Base-by-base conservation (phyloP, 2,329 filamentous ascomycete species). In the Aspergillus alliaceus region DNA sequence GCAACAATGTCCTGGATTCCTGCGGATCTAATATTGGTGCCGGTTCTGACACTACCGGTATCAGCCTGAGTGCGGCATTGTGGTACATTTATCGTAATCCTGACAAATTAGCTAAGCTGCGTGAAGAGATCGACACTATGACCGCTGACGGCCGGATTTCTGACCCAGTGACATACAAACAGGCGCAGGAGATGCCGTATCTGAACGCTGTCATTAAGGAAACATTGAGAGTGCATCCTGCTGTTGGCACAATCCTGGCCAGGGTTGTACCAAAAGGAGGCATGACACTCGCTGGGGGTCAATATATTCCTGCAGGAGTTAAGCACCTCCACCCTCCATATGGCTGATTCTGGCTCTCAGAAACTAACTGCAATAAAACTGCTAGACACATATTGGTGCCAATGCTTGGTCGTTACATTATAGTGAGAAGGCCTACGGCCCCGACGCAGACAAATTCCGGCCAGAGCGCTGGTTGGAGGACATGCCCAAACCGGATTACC, bases 11-110 rank as follows among this genome's bases (percentile, higher is more conserved):
- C 1, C 7, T 51, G 3, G 48, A 39, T 18, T 42, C 25, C 0
- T 22, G 32, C 15, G 37, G 24, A 24, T 50, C 46, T 0, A 59
- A 56, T 90, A 87, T 77, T 80, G 59, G 54, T 6, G 65, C 64
- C 6, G 64, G 64, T 5, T 54, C 53, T 4, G 63, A 66, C 49
- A 63, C 63, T 2, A 65, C 63, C 6, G 55, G 42, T 2, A 63
- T 66, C 22, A 54, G 48, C 1, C 15, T 64, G 9, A 48, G 48
- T 6, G 56, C 60, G 2, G 32, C 60, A 0, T 42, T 66, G 9
- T 65, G 65, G 49, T 59, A 55, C 20, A 51, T 65, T 0, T 51
- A 62, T 14, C 57, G 51, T 4, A 55, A 62, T 37, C 62, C 60
- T 2, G 15, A 15, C 0, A 58, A 61, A 4, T 62, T 79, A 34